Percentiles rank a stretch among this genome's conserved stretches.
Conservation (phyloP, 495 filamentous ascomycete genomes). For the Penicillium arizonense region DNA sequence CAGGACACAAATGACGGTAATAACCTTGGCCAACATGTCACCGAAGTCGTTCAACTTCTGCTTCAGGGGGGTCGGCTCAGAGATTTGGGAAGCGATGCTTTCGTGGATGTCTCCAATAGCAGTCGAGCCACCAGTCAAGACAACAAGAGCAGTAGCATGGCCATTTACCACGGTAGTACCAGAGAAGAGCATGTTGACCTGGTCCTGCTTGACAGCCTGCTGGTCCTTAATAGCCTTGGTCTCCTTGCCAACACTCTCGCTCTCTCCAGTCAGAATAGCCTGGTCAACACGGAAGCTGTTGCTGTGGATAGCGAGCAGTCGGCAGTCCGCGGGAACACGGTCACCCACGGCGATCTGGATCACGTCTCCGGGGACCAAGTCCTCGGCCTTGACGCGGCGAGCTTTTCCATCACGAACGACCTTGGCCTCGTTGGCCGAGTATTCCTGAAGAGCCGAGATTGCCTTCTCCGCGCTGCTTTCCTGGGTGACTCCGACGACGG, state of each 20-base stretch:
- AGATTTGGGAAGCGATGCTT: conserved; percentile 97
- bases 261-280: conserved; percentile 96
- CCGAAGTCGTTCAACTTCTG: conserved; percentile 99
- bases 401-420: conserved; percentile 77
- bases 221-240: conserved; percentile 64
- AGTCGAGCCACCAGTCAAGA: conserved; percentile 84
- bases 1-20: conserved; percentile 90
- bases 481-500: conserved; percentile 96
- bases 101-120: conserved; percentile 99
- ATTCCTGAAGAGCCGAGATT: conserved; percentile 97
- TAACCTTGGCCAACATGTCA: conserved; percentile 94
- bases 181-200: conserved; percentile 97
- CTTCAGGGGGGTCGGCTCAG: conserved; percentile 94
- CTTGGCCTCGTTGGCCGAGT: conserved; percentile 97
- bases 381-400: conserved; percentile 83
- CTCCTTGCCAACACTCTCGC: conserved; percentile 94
- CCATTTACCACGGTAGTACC: conserved; percentile 97
- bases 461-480: conserved; percentile 98
- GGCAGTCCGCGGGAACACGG: conserved; percentile 94
- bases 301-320: conserved; percentile 86
- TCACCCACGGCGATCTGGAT: conserved; percentile 88
- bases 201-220: conserved; percentile 94
- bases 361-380: conserved; percentile 94
- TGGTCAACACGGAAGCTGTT: conserved; percentile 97
- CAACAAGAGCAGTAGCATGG: conserved; percentile 88